Evolutionary conservation across 2,329 filamentous ascomycete species (phyloP), one percentile per base, ranked within the genome.

Genomic region (Aspergillus terreus): DNA sequence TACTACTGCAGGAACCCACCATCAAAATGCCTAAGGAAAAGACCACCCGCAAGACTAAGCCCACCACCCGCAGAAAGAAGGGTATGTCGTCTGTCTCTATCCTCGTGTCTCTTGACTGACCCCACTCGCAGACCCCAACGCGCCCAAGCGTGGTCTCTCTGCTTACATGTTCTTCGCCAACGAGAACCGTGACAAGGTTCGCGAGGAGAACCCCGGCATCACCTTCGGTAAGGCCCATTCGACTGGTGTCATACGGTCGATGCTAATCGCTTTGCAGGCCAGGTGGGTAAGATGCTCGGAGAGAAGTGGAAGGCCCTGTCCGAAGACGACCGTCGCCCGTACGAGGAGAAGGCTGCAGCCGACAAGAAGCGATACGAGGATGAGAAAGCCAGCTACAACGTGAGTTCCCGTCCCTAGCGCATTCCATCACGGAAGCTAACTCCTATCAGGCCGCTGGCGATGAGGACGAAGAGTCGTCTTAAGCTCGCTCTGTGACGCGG

Each of bases 91-190:
- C 14, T 19, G 36, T 48, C 48, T 40, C 48, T 47, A 27, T 23
- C 33, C 9, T 12, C 45, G 38, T 35, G 12, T n/a, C 19, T 19
- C 11, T n/a, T 44, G 52, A 56, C 61, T 65, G 44, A 62, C 44
- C 30, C 40, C 6, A n/a, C 33, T 38, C 14, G 7, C 66, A 95
- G 92, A 96, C 77, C 91, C 91, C 76, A 96, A 96, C 78, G 92
- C 92, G 55, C 94, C 94, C 74, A 99, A 97, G 91, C 91, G 94
- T 77, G 94, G 92, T 81, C 90, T 99, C 46, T 97, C 94, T 49
- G 94, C 94, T 59, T 99, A 99, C 85, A 99, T 99, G 94, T 97
- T 97, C 87, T 99, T 97, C 75, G 94, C 94, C 84, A 97, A 97
- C 71, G 94, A 97, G 78, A 90, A 96, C 79, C 92, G 94, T 66